Percentiles rank a stretch among this genome's conserved stretches.
Conservation (phyloP, 2,329 filamentous ascomycete species). For the Talaromyces sp. region DNA sequence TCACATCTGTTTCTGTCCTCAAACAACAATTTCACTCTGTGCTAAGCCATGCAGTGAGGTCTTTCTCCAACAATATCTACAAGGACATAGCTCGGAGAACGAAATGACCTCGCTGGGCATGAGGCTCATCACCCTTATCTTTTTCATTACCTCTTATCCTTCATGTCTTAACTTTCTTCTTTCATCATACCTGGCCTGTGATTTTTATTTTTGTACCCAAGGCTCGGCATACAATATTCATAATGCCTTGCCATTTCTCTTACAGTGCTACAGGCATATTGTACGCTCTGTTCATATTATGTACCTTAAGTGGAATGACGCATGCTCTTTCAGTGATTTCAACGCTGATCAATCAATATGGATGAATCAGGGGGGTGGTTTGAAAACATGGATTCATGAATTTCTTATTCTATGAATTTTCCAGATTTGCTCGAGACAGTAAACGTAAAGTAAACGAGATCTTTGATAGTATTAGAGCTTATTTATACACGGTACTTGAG, state of each 20-base stretch:
- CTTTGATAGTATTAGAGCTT: background rate
- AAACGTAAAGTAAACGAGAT: background rate
- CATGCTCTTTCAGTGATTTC: slow-evolving; percentile 15
- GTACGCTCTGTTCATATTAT: slow-evolving; percentile 18
- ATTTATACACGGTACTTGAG: background rate
- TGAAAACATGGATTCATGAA: background rate
- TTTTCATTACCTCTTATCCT: slow-evolving; percentile 16
- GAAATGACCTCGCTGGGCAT: background rate
- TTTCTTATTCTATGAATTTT: background rate
- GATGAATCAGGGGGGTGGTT: background rate
- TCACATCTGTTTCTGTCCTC: background rate
- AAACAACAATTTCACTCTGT: background rate
- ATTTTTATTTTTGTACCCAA: slow-evolving; percentile 9
- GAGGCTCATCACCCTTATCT: slow-evolving; percentile 4
- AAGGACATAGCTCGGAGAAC: background rate
- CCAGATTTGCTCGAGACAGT: background rate
- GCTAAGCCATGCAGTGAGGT: background rate
- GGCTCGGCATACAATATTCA: slow-evolving; percentile 13
- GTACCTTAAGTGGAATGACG: slow-evolving; percentile 20
- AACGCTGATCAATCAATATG: slow-evolving; percentile 4
- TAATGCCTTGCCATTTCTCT: slow-evolving; percentile 14
- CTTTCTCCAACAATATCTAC: background rate
- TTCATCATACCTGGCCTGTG: slow-evolving; percentile 18
- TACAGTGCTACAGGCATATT: slow-evolving; percentile 19
- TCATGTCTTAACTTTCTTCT: slow-evolving; percentile 20